Evolutionary conservation across 306 rosid species (phyloP).

Genomic region (Vigna hirtella): DNA sequence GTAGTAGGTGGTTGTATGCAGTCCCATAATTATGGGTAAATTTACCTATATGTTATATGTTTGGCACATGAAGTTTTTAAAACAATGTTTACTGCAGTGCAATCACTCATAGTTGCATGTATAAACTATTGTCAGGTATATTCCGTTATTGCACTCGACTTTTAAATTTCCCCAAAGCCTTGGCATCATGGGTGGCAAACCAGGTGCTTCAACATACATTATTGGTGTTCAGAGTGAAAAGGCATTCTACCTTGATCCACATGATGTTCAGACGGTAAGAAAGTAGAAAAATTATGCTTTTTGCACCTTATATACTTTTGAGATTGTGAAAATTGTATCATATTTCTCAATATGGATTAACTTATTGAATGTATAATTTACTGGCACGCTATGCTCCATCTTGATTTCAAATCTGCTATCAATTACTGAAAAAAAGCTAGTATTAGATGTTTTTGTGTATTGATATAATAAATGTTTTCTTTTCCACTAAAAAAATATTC

Average conservation of each 20-base stretch:
- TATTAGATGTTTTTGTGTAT: background rate
- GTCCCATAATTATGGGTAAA: slow-evolving; percentile 7
- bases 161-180: slow-evolving; percentile 94
- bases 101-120: slow-evolving; percentile 38
- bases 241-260: slow-evolving; percentile 96
- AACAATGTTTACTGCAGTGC: background rate
- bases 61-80: slow-evolving; percentile 28
- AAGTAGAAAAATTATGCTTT: slow-evolving; percentile 7
- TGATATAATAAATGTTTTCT: background rate
- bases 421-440: background rate
- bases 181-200: slow-evolving; percentile 94
- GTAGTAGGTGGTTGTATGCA: slow-evolving; percentile 1
- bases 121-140: slow-evolving; percentile 66
- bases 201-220: slow-evolving; percentile 92
- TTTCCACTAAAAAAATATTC: background rate
- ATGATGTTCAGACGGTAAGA: slow-evolving; percentile 79
- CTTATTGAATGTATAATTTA: slow-evolving; percentile 9
- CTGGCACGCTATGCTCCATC: slow-evolving; percentile 7
- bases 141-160: slow-evolving; percentile 80
- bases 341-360: slow-evolving; percentile 3
- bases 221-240: slow-evolving; percentile 91
- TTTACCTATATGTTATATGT: slow-evolving; percentile 23
- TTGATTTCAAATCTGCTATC: background rate
- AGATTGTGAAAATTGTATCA: slow-evolving; percentile 33
- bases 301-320: slow-evolving; percentile 1